A percentile compares a stretch with the other conserved stretches of the same genome.
Conservation (phyloP, 352 stramenopile species). For the Phytopythium montanum region DNA sequence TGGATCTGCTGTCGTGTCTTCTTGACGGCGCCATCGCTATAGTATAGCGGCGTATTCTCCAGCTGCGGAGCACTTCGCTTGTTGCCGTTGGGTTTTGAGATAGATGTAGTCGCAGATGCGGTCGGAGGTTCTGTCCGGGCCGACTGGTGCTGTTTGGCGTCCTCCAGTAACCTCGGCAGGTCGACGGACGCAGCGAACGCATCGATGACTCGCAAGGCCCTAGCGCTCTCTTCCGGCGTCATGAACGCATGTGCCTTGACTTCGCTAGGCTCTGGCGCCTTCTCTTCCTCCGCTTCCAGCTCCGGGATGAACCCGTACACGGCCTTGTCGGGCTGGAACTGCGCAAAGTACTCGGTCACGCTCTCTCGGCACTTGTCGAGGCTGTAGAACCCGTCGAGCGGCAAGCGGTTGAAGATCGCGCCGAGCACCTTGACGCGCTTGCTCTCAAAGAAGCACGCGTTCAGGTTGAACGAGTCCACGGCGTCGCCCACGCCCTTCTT, state of each 20-base stretch:
- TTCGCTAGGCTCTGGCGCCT: conserved; percentile 13
- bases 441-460: conserved; percentile 94
- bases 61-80: neutral
- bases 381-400: conserved; percentile 93
- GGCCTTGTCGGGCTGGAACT: conserved; percentile 59
- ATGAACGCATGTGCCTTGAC: conserved; percentile 23
- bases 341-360: conserved; percentile 91
- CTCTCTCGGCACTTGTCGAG: conserved; percentile 88
- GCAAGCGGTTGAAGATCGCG: conserved; percentile 95
- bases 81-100: neutral
- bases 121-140: neutral
- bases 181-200: conserved; percentile 34
- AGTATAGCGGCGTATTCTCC: neutral
- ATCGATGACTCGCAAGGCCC: conserved; percentile 36
- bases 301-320: conserved; percentile 87
- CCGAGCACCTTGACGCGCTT: conserved; percentile 92
- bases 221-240: conserved; percentile 15
- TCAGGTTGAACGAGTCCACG: conserved; percentile 97
- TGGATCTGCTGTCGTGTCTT: conserved; percentile 38
- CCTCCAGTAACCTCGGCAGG: conserved; percentile 30
- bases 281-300: conserved; percentile 27
- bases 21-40: neutral
- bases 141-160: conserved; percentile 20
- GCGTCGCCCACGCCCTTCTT: conserved; percentile 96
- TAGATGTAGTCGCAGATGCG: too few species aligned